A percentile compares a stretch with the other conserved stretches of the same genome.
Evolutionary conservation across 352 stramenopile species (phyloP).

Genomic region (Phytophthora tentaculata): DNA sequence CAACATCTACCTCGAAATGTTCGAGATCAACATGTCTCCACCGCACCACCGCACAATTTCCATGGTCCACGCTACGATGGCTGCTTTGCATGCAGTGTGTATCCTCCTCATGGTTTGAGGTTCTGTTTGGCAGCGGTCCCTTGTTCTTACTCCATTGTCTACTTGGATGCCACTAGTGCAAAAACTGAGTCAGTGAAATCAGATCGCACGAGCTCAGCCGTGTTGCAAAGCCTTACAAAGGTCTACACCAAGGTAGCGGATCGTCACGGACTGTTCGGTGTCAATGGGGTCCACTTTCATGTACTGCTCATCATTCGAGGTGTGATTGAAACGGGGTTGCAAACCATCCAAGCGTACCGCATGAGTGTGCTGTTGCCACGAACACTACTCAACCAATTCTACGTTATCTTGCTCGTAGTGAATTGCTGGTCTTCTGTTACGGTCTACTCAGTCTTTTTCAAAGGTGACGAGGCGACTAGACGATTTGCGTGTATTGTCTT

Average conservation of each 20-base stretch:
- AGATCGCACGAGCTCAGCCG: not conserved
- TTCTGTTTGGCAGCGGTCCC: slow-evolving; percentile 9
- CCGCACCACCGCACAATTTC: slow-evolving; percentile 19
- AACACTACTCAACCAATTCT: slow-evolving; percentile 42
- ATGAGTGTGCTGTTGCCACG: slow-evolving; percentile 34
- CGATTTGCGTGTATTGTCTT: slow-evolving; percentile 24
- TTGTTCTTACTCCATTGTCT: slow-evolving; percentile 14
- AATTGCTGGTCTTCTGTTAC: slow-evolving; percentile 35
- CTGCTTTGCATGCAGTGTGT: slow-evolving; percentile 17
- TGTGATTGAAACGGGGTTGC: slow-evolving; percentile 26
- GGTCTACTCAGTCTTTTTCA: slow-evolving; percentile 11
- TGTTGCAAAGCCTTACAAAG: not conserved
- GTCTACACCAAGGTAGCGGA: not conserved
- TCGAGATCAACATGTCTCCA: slow-evolving; percentile 18
- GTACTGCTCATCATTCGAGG: slow-evolving; percentile 21
- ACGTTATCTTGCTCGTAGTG: slow-evolving; percentile 27
- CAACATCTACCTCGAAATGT: slow-evolving; percentile 10
- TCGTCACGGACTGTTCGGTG: slow-evolving; percentile 23
- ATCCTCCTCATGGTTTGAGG: slow-evolving; percentile 19
- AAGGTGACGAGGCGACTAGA: slow-evolving; percentile 12
- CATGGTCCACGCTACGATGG: slow-evolving; percentile 18
- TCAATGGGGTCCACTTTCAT: slow-evolving; percentile 33
- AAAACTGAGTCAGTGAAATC: not conserved
- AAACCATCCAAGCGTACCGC: slow-evolving; percentile 30
- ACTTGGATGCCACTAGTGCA: not conserved